These are phyloP conservation scores for Pseudevernia furfuracea DNA, from an alignment of 495 filamentous ascomycete species.

Conservation along the genomic window DNA sequence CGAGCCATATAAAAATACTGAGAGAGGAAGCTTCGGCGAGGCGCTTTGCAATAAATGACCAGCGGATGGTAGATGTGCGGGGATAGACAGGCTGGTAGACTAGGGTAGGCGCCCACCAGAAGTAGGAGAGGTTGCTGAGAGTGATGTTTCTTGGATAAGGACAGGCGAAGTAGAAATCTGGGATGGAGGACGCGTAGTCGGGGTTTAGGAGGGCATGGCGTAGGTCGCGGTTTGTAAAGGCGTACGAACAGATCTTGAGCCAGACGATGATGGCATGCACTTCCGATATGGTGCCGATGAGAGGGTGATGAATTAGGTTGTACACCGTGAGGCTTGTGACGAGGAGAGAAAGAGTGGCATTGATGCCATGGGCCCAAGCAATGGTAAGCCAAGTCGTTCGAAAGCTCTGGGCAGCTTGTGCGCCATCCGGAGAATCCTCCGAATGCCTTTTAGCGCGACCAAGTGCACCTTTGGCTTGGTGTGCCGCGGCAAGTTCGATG, in stretches of 20 bases:
- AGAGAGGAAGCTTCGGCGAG: slow-evolving; percentile 66
- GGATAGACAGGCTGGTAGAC: slow-evolving; percentile 97
- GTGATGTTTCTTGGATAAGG: slow-evolving; percentile 90
- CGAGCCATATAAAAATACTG: slow-evolving; percentile 84
- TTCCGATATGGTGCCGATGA: slow-evolving; percentile 86
- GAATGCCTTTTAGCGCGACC: slow-evolving; percentile 52
- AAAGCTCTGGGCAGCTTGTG: slow-evolving; percentile 43
- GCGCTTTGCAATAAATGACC: slow-evolving; percentile 78
- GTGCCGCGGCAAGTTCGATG: slow-evolving; percentile 74
- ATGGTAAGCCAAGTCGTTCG: slow-evolving; percentile 69
- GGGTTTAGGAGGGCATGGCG: slow-evolving; percentile 78
- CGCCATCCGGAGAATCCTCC: slow-evolving; percentile 46
- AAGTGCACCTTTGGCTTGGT: slow-evolving; percentile 60
- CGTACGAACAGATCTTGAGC: slow-evolving; percentile 92
- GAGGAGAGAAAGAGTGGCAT: slow-evolving; percentile 70
- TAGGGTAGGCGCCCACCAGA: slow-evolving; percentile 94
- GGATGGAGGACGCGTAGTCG: slow-evolving; percentile 49
- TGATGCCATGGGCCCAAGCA: slow-evolving; percentile 69
- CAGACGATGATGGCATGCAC: slow-evolving; percentile 91
- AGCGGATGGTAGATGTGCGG: slow-evolving; percentile 65
- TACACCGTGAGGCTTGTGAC: slow-evolving; percentile 83
- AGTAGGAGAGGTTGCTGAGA: slow-evolving; percentile 76
- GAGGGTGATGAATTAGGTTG: slow-evolving; percentile 79
- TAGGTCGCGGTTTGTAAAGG: slow-evolving; percentile 92
- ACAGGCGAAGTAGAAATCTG: slow-evolving; percentile 71